Evolutionary conservation across 768 basidiomycete genomes (phyloP).

Genomic region (Russula emetica): DNA sequence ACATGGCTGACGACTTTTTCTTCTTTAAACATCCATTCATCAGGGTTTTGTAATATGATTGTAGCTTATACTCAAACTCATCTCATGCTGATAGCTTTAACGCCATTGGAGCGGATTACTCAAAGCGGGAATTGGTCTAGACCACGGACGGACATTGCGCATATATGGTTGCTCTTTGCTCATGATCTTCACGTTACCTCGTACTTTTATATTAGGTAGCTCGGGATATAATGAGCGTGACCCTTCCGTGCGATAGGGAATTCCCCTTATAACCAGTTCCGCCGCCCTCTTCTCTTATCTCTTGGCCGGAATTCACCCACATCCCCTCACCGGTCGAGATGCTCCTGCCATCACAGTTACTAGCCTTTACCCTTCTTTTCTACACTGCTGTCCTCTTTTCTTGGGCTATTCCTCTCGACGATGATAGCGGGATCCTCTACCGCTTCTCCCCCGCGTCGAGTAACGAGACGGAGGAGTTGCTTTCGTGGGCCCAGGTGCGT

Average conservation of each 20-base stretch:
- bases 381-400: background rate
- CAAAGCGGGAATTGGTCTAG: background rate
- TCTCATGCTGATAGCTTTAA: constrained; percentile 18
- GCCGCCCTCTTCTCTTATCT: background rate
- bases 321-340: background rate
- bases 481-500: constrained; percentile 25
- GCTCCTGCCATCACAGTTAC: background rate
- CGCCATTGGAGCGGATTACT: too few relatives aligned
- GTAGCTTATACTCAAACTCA: constrained; percentile 24
- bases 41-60: constrained; percentile 17
- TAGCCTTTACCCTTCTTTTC: background rate
- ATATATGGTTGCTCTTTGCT: too few relatives aligned
- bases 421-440: constrained; percentile 11
- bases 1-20: background rate
- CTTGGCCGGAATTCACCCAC: background rate
- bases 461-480: constrained; percentile 12
- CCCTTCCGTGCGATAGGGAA: too few relatives aligned
- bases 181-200: background rate
- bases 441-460: constrained; percentile 15
- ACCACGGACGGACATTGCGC: background rate
- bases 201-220: background rate
- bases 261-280: background rate
- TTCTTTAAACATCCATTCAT: background rate
- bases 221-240: too few relatives aligned
- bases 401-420: constrained; percentile 1